Conservation (phyloP, 441 rosid genomes). For the Aquilaria agallochum region DNA sequence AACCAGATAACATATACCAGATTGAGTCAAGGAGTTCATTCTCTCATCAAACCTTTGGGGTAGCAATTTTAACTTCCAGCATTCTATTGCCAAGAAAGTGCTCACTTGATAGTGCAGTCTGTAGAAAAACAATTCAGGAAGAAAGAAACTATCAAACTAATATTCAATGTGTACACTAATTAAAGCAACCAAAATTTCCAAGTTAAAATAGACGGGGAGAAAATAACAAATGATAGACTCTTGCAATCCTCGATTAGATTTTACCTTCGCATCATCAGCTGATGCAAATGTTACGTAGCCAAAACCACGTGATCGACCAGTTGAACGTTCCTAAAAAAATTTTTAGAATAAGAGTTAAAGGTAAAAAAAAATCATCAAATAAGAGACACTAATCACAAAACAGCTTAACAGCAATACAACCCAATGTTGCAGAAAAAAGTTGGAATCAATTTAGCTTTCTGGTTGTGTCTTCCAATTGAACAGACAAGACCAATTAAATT, state of each 20-base stretch:
- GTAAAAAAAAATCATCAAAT: not conserved
- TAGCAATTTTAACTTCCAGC: constrained; percentile 90
- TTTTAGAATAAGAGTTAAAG: not conserved
- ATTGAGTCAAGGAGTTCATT: not conserved
- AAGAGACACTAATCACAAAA: not conserved
- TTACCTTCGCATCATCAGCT: constrained; percentile 81
- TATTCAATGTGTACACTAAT: too few species aligned
- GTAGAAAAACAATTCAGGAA: constrained; percentile 13
- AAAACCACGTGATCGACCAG: constrained; percentile 96
- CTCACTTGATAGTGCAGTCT: constrained; percentile 65
- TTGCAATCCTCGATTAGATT: not conserved
- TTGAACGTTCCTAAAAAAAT: constrained; percentile 68
- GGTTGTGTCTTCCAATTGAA: too few species aligned
- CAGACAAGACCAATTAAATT: too few species aligned
- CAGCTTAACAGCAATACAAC: not conserved
- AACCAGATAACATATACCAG: constrained; percentile 2
- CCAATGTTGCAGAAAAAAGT: not conserved
- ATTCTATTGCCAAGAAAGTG: constrained; percentile 82
- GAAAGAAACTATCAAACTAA: not conserved
- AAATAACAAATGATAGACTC: not conserved
- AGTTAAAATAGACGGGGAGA: not conserved
- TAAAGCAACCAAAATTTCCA: too few species aligned
- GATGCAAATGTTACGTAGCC: constrained; percentile 91
- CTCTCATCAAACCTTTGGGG: constrained; percentile 69
- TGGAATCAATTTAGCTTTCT: too few species aligned